Base-by-base conservation (phyloP, 192 early-diverging fungal genomes). In the Diversispora epigaea region DNA sequence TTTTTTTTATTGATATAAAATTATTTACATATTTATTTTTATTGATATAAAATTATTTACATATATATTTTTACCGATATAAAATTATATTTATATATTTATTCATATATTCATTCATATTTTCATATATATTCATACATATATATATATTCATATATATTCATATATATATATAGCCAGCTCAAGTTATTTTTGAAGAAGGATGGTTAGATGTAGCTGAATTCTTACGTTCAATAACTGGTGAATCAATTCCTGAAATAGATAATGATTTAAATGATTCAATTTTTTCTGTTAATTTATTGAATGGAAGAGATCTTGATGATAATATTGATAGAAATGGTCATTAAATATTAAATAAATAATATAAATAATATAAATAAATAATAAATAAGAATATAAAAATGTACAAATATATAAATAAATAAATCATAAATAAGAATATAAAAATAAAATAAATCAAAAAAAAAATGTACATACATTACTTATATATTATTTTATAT, bases 171-270 rank as follows among this genome's bases (percentile, higher is more conserved):
- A 3, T 17, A 46, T 69, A 83, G 82, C 77, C 87, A 15, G 84
- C 82, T n/a, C 75, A 76, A 17, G 87, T 85, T 19, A 88, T 90
- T 15, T 78, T 85, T 7, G 85, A 91, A 43, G 89, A 91, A 78
- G 91, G 86, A 55, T 88, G 84, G 68, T 77, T 72, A 3, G 90
- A 91, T 17, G 90, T 91, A 15, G 89, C 91, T n/a, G 75, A 89
- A 44, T 82, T 86, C 39, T 71, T 91, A 22, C 82, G 85, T 61
- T 79, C 82, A 9, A 68, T 78, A 21, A 87, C 90, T 8, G 83
- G 82, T 19, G 87, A 90, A 41, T 77, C 82, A 1, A 80, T 87
- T 56, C 82, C 86, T 0, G 80, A 82, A 15, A 69, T 80, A 14
- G 78, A 80, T 15, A 79, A 80, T 41, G 79, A 76, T 79, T n/a